A percentile compares a stretch with the other conserved stretches of the same genome.
phyloP scores from a whole-genome alignment of 352 stramenopile genomes.

The Phytophthora pisi region DNA sequence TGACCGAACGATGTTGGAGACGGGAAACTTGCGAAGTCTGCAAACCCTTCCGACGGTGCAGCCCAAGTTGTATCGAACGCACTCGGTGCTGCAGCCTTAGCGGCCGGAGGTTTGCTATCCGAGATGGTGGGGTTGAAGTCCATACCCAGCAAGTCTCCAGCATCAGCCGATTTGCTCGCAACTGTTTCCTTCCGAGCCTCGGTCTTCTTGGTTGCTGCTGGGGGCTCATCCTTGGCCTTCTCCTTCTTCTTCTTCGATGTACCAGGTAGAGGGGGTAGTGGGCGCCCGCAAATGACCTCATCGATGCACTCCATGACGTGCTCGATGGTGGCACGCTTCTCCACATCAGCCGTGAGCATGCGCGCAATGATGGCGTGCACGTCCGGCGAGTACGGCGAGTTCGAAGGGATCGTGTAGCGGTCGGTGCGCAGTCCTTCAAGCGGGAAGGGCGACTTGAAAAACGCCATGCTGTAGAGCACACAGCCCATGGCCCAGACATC shows the following conservation, averaged over 20 bases:
- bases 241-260: conserved; percentile 38
- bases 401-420: conserved; percentile 93
- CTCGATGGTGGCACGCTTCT: conserved; percentile 90
- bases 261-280: conserved; percentile 43
- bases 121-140: conserved; percentile 69
- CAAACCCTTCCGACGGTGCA: conserved; percentile 45
- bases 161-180: conserved; percentile 39
- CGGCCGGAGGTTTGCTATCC: conserved; percentile 23
- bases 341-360: conserved; percentile 92
- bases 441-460: conserved; percentile 96
- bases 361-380: conserved; percentile 90
- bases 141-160: conserved; percentile 65
- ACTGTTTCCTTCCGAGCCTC: conserved; percentile 65
- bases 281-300: conserved; percentile 52
- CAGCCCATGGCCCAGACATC: conserved; percentile 96
- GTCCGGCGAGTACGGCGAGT: conserved; percentile 89
- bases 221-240: conserved; percentile 12
- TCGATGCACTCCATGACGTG: conserved; percentile 93
- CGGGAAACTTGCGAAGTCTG: conserved; percentile 70
- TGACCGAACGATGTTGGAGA: conserved; percentile 38
- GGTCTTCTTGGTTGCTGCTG: conserved; percentile 45
- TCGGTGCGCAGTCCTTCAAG: conserved; percentile 94
- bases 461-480: conserved; percentile 96
- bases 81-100: conserved; percentile 18
- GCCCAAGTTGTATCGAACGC: conserved; percentile 32